Percentiles rank a stretch among this genome's conserved stretches.
These are phyloP conservation scores for Kockiozyma suomiensis DNA, from an alignment of 805 yeast genomes.

Conservation along the genomic window DNA sequence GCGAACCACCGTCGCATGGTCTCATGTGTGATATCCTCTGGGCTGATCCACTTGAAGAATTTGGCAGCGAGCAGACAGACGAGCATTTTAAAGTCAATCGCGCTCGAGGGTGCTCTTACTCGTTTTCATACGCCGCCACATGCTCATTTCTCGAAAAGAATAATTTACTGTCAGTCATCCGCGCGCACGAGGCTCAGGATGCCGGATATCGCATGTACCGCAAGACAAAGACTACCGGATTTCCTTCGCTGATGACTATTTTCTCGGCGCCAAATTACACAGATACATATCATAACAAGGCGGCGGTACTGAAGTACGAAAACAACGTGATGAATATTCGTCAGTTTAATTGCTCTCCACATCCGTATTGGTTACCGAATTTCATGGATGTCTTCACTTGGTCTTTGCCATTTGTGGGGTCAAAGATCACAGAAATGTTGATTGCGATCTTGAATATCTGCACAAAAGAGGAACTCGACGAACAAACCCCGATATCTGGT, in stretches of 20 bases:
- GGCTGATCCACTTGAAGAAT: conserved; percentile 95
- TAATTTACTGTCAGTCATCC: conserved; percentile 76
- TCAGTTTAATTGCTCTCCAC: conserved; percentile 89
- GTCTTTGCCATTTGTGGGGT: conserved; percentile 97
- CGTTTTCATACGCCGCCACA: conserved; percentile 80
- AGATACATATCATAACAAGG: conserved; percentile 90
- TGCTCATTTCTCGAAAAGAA: conserved; percentile 78
- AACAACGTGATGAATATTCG: conserved; percentile 91
- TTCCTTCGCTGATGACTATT: conserved; percentile 86
- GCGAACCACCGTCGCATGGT: conserved; percentile 92
- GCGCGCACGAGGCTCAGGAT: conserved; percentile 98
- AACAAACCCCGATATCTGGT: conserved; percentile 38
- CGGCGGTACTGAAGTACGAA: conserved; percentile 90
- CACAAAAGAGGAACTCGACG: conserved; percentile 90
- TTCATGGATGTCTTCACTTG: conserved; percentile 97
- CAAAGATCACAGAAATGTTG: conserved; percentile 88
- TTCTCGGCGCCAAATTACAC: conserved; percentile 95
- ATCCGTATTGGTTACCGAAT: conserved; percentile 96
- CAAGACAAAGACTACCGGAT: conserved; percentile 78
- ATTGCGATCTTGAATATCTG: conserved; percentile 88
- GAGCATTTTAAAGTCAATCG: conserved; percentile 62
- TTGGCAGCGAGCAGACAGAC: conserved; percentile 59
- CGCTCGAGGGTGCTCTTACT: conserved; percentile 90
- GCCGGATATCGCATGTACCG: conserved; percentile 95
- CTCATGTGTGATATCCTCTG: conserved; percentile 92